Percentiles rank a stretch among this genome's conserved stretches.
Conservation (phyloP, 805 yeast species). For the Candida odintsovae region DNA sequence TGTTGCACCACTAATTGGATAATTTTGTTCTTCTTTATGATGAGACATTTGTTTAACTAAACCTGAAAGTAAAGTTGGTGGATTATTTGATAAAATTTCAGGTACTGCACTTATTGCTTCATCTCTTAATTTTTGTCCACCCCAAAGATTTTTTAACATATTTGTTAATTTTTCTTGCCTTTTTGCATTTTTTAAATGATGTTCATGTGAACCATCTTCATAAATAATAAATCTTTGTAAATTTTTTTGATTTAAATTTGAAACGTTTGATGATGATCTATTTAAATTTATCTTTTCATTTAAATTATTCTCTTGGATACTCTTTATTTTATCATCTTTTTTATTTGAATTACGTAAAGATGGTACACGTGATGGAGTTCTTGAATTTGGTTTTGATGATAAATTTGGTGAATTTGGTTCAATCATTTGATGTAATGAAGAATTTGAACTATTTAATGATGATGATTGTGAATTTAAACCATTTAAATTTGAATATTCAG, state of each 20-base stretch:
- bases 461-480: not conserved
- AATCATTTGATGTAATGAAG: not conserved
- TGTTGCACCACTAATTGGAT: slow-evolving; percentile 31
- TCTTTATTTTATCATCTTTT: slow-evolving; percentile 1
- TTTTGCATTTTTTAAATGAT: slow-evolving; percentile 67
- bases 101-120: slow-evolving; percentile 75
- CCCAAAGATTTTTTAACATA: slow-evolving; percentile 72
- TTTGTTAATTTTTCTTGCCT: slow-evolving; percentile 71
- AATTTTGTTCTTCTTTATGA: slow-evolving; percentile 35
- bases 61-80: slow-evolving; percentile 69
- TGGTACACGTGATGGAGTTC: not conserved
- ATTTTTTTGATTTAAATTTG: slow-evolving; percentile 11
- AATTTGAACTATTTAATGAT: slow-evolving; percentile 1
- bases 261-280: slow-evolving; percentile 20
- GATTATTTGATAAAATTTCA: slow-evolving; percentile 48
- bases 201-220: slow-evolving; percentile 77
- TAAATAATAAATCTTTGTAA: slow-evolving; percentile 41
- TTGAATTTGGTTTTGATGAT: not conserved
- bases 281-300: slow-evolving; percentile 10
- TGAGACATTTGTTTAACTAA: slow-evolving; percentile 52
- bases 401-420: not conserved
- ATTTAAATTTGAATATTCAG: too few relatives aligned
- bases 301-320: slow-evolving; percentile 2
- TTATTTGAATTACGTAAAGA: not conserved
- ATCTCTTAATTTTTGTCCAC: slow-evolving; percentile 63